Conservation (phyloP, 139 green algal genomes). For the Tetratostichococcus sp. region DNA sequence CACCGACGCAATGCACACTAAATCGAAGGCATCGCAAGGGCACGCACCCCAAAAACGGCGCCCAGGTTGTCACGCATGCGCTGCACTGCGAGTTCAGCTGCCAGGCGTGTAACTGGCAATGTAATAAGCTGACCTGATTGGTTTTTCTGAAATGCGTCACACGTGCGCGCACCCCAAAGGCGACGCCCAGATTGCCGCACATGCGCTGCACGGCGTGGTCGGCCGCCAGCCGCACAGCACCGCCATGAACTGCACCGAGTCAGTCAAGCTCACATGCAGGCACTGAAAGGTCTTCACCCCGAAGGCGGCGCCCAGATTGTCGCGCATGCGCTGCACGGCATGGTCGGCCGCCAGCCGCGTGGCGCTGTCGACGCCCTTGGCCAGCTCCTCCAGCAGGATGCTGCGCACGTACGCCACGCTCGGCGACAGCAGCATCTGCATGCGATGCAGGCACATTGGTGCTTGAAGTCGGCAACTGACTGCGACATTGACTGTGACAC, state of each 20-base stretch:
- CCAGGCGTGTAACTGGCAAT: conserved; percentile 62
- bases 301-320: not conserved
- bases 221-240: too few relatives aligned
- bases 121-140: too few relatives aligned
- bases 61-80: too few relatives aligned
- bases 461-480: too few relatives aligned
- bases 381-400: conserved; percentile 81
- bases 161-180: not conserved
- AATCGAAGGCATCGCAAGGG: not conserved
- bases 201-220: not conserved
- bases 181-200: not conserved
- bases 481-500: too few relatives aligned
- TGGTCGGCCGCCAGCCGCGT: conserved; percentile 56
- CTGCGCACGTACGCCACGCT: conserved; percentile 69
- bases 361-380: conserved; percentile 74
- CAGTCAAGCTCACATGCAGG: too few relatives aligned
- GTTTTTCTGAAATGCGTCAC: too few relatives aligned
- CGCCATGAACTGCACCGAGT: too few relatives aligned
- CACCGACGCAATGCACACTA: too few relatives aligned
- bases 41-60: not conserved
- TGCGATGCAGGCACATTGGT: not conserved
- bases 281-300: not conserved
- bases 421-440: conserved; percentile 61
- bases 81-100: conserved; percentile 38
- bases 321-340: conserved; percentile 19